phyloP scores from a whole-genome alignment of 208 protist genomes.

The Crithidia brevicula region DNA sequence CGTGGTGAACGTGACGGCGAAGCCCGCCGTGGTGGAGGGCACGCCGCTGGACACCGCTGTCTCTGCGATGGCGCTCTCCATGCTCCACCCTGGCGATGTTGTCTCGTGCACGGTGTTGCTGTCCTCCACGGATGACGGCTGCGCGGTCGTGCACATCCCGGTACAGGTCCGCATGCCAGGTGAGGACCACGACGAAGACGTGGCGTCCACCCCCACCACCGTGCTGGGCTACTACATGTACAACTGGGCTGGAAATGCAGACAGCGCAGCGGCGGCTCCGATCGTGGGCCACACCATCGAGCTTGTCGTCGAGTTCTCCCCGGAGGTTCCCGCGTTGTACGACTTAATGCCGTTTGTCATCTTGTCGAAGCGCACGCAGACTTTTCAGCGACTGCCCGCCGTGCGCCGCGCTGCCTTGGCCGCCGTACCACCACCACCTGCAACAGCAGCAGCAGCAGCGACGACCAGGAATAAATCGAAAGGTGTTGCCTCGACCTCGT shows the following conservation, averaged over 20 bases:
- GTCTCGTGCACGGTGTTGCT: constrained; percentile 72
- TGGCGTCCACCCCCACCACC: constrained; percentile 19
- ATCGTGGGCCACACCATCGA: constrained; percentile 59
- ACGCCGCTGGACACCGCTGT: constrained; percentile 67
- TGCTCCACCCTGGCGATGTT: constrained; percentile 38
- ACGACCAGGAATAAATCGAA: too few species aligned
- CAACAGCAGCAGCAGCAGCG: constrained; percentile 2
- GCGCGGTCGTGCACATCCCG: constrained; percentile 78
- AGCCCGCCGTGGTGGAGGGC: constrained; percentile 63
- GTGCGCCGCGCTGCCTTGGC: constrained; percentile 42
- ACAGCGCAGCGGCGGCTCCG: constrained; percentile 24
- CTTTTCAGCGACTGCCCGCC: constrained; percentile 41
- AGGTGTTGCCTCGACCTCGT: neutral
- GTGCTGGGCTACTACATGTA: constrained; percentile 84
- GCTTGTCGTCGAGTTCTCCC: constrained; percentile 70
- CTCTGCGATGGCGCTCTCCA: constrained; percentile 35
- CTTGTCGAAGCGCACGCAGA: constrained; percentile 48
- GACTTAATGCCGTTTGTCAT: constrained; percentile 75
- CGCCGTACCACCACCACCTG: neutral
- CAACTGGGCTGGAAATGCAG: constrained; percentile 37
- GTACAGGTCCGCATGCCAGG: neutral
- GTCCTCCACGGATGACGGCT: constrained; percentile 81
- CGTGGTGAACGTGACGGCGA: constrained; percentile 78
- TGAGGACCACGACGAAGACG: constrained; percentile 2
- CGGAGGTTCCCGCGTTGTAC: constrained; percentile 46